These are phyloP conservation scores for Diaporthe citrichinensis DNA, from an alignment of 2,329 filamentous ascomycete genomes.

Conservation along the genomic window DNA sequence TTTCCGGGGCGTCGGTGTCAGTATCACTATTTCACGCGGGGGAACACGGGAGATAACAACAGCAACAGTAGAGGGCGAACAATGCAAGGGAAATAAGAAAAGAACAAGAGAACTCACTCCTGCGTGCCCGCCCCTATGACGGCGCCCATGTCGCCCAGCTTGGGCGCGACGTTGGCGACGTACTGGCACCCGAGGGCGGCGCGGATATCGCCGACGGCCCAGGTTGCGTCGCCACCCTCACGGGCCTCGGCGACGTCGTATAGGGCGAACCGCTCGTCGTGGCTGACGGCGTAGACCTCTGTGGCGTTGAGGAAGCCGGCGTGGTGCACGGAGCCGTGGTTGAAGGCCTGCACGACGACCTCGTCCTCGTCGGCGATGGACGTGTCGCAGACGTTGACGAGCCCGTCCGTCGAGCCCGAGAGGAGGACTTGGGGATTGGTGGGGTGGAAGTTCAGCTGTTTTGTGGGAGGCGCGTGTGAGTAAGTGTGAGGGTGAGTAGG, in stretches of 20 bases:
- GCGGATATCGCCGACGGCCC: conserved; percentile 78
- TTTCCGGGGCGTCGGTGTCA: background rate
- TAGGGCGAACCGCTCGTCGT: conserved; percentile 83
- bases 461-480: conserved; percentile 40
- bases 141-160: conserved; percentile 70
- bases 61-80: conserved; percentile 33
- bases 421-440: conserved; percentile 73
- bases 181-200: conserved; percentile 79
- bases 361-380: conserved; percentile 82
- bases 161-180: conserved; percentile 75
- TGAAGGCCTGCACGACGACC: conserved; percentile 82
- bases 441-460: conserved; percentile 73
- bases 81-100: conserved; percentile 49
- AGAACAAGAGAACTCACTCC: conserved; percentile 65
- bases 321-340: conserved; percentile 82
- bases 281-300: conserved; percentile 80
- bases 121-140: conserved; percentile 77
- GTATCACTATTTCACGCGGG: conserved; percentile 17
- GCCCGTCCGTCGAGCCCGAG: conserved; percentile 84
- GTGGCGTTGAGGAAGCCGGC: conserved; percentile 77
- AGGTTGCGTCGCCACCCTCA: conserved; percentile 69
- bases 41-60: background rate
- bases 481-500: background rate
- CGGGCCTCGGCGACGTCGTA: conserved; percentile 77
- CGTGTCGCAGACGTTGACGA: conserved; percentile 83